Conservation (phyloP, 257 asterid species). For the Gentiana straminea region DNA sequence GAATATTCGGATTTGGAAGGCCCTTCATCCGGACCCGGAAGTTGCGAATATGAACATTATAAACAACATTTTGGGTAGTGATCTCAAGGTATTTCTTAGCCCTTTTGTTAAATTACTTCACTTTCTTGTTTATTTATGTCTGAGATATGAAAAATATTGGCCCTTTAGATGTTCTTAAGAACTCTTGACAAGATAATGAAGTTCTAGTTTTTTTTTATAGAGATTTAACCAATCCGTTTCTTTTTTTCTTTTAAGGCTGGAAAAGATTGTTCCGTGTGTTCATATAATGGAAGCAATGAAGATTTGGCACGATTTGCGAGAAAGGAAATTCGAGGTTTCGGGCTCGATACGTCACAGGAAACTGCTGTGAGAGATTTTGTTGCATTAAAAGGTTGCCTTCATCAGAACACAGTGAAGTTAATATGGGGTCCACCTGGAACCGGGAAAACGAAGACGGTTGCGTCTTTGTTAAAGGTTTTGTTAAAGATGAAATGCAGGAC, state of each 20-base stretch:
- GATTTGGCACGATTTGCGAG: conserved; percentile 5
- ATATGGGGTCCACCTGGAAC: conserved; percentile 95
- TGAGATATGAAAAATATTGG: too few relatives aligned
- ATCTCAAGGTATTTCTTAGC: conserved; percentile 14
- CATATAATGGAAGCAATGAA: conserved; percentile 4
- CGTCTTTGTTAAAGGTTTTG: conserved; percentile 31
- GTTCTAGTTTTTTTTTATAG: neutral
- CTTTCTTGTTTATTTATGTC: neutral
- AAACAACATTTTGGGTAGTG: conserved; percentile 12
- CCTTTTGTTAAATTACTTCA: too few relatives aligned
- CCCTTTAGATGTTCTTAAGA: too few relatives aligned
- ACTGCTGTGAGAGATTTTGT: conserved; percentile 40
- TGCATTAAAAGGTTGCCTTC: conserved; percentile 34
- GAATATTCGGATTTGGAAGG: conserved; percentile 40
- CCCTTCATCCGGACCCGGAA: conserved; percentile 18
- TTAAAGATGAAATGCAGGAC: conserved; percentile 39
- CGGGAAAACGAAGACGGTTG: conserved; percentile 57
- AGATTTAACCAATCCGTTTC: too few relatives aligned
- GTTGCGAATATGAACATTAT: conserved; percentile 19
- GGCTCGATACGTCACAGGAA: conserved; percentile 44
- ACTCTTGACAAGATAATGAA: too few relatives aligned
- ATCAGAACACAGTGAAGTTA: conserved; percentile 32
- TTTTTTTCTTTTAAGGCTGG: conserved; percentile 9
- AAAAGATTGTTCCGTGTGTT: conserved; percentile 31
- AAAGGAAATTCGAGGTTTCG: conserved; percentile 10